These are phyloP conservation scores for Cucurbita ficifolia DNA, from an alignment of 306 rosid species.

Conservation along the genomic window DNA sequence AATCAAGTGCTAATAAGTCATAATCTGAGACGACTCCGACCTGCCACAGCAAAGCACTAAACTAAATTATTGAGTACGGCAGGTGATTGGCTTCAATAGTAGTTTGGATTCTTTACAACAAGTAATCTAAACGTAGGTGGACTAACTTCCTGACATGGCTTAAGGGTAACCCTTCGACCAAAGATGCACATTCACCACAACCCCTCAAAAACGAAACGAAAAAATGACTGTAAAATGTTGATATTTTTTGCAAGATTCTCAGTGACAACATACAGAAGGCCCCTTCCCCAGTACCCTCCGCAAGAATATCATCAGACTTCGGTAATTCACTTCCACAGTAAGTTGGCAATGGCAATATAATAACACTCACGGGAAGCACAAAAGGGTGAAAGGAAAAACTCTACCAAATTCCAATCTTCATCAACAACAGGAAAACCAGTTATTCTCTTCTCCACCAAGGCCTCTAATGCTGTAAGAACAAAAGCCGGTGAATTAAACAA, in stretches of 20 bases:
- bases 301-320: not conserved
- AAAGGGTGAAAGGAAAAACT: not conserved
- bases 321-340: not conserved
- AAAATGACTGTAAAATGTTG: not conserved
- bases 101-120: not conserved
- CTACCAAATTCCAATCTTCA: conserved; percentile 84
- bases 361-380: not conserved
- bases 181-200: not conserved
- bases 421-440: conserved; percentile 91
- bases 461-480: conserved; percentile 47
- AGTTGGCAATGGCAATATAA: not conserved
- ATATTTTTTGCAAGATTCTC: not conserved
- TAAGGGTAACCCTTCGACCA: not conserved
- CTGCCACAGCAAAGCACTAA: conserved; percentile 21
- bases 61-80: not conserved
- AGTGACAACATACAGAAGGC: not conserved
- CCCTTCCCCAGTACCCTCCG: not conserved
- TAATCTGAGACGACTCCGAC: conserved; percentile 97
- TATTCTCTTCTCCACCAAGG: conserved; percentile 64
- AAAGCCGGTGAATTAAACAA: not conserved
- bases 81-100: not conserved
- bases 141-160: not conserved
- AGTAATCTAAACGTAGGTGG: not conserved
- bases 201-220: not conserved
- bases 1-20: conserved; percentile 82